Conservation (phyloP, 108 stramenopile genomes). For the Pseudonitzschia delicatissima region DNA sequence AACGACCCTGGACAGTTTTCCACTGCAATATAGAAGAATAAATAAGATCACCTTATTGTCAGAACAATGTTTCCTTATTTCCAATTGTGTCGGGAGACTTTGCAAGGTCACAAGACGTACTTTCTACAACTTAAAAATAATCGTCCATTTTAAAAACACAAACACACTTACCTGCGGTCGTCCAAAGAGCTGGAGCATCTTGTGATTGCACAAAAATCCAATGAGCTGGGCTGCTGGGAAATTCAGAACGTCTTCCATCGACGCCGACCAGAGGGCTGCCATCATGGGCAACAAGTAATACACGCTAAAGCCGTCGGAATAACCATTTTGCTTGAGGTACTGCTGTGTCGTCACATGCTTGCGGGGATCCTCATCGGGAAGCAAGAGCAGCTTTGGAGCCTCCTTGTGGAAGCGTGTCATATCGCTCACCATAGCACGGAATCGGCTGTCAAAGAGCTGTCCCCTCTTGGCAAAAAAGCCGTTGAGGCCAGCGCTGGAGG, state of each 20-base stretch:
- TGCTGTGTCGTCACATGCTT: slow-evolving; percentile 75
- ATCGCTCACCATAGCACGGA: slow-evolving; percentile 81
- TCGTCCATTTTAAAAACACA: too few relatives aligned
- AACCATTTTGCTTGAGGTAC: slow-evolving; percentile 78
- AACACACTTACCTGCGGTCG: slow-evolving; percentile 50
- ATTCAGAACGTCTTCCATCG: slow-evolving; percentile 74
- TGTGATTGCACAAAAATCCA: slow-evolving; percentile 93
- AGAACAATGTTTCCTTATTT: too few relatives aligned
- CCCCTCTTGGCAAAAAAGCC: slow-evolving; percentile 66
- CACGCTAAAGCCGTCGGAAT: slow-evolving; percentile 70
- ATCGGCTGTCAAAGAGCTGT: slow-evolving; percentile 60
- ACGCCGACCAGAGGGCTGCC: slow-evolving; percentile 90
- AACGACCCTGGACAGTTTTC: slow-evolving; percentile 80
- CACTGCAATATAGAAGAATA: slow-evolving; percentile 56
- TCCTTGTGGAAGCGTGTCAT: slow-evolving; percentile 84
- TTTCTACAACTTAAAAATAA: too few relatives aligned
- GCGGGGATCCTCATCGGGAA: slow-evolving; percentile 66
- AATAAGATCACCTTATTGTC: neutral
- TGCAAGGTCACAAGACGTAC: neutral
- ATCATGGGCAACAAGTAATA: slow-evolving; percentile 94
- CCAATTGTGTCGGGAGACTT: neutral
- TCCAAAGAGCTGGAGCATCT: slow-evolving; percentile 85
- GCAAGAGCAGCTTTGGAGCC: slow-evolving; percentile 60
- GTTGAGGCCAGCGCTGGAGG: slow-evolving; percentile 63
- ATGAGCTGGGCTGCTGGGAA: slow-evolving; percentile 85